Percentiles rank a stretch among this genome's conserved stretches.
Evolutionary conservation across 768 basidiomycete species (phyloP).

Genomic region (Daedaleopsis sinensis): DNA sequence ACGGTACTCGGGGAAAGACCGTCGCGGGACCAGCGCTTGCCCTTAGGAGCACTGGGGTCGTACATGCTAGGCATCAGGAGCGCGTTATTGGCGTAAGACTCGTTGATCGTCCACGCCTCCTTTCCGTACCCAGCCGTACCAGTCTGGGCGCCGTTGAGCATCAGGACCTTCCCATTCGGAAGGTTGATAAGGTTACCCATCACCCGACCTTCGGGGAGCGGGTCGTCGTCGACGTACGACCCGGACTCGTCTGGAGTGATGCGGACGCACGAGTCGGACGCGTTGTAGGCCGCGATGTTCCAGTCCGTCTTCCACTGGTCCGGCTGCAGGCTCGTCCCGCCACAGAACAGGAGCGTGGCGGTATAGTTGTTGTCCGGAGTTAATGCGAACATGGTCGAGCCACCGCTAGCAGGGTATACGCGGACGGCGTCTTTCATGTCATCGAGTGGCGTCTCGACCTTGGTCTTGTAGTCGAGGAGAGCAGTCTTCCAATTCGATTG

Average conservation of each 20-base stretch:
- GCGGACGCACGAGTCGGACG: slow-evolving; percentile 76
- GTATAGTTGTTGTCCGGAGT: slow-evolving; percentile 85
- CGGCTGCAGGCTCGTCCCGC: slow-evolving; percentile 65
- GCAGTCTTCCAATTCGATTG: slow-evolving; percentile 69
- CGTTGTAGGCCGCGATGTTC: slow-evolving; percentile 54
- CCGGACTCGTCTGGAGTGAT: slow-evolving; percentile 72
- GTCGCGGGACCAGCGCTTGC: slow-evolving; percentile 66
- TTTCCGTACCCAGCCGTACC: slow-evolving; percentile 72
- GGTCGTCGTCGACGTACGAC: slow-evolving; percentile 63
- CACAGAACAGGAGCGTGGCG: slow-evolving; percentile 83
- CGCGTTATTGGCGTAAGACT: slow-evolving; percentile 69
- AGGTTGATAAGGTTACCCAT: slow-evolving; percentile 78
- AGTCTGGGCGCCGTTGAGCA: slow-evolving; percentile 64
- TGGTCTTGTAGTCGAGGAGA: slow-evolving; percentile 63
- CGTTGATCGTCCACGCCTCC: slow-evolving; percentile 56
- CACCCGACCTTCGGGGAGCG: slow-evolving; percentile 63
- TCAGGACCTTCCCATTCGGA: slow-evolving; percentile 68
- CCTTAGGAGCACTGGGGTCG: slow-evolving; percentile 61
- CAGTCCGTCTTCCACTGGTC: slow-evolving; percentile 57
- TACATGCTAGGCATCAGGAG: slow-evolving; percentile 62
- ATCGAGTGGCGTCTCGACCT: slow-evolving; percentile 60
- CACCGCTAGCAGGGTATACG: slow-evolving; percentile 80
- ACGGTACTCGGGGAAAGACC: slow-evolving; percentile 62
- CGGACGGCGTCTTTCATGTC: slow-evolving; percentile 76
- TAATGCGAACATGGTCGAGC: slow-evolving; percentile 77